Evolutionary conservation across 139 green algal genomes (phyloP).

Genomic region (Parachlorella kessleri): DNA sequence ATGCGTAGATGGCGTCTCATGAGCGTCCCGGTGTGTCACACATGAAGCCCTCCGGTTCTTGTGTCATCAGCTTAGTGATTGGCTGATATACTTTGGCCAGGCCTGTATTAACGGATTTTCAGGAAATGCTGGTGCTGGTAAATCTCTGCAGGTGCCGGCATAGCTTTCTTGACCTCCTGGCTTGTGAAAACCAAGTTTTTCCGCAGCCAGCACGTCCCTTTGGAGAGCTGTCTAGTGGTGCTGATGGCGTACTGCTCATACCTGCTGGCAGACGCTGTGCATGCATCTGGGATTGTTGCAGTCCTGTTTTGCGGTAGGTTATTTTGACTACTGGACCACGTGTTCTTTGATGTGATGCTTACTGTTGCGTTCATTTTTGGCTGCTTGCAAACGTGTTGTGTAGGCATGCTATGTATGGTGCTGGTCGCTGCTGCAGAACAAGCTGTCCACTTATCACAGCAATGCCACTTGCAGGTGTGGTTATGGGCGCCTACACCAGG

Average conservation of each 20-base stretch:
- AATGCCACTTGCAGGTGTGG: background rate
- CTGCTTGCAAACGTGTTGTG: no score
- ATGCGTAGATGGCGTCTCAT: no score
- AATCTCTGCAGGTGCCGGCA: slow-evolving; percentile 41
- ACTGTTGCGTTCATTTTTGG: no score
- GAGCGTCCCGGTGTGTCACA: no score
- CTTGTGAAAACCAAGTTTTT: slow-evolving; percentile 39
- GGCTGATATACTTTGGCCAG: no score
- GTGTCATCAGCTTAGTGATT: no score
- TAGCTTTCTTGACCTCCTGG: slow-evolving; percentile 49
- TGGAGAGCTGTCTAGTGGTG: slow-evolving; percentile 55
- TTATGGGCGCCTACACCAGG: background rate
- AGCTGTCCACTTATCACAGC: no score
- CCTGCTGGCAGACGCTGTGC: slow-evolving; percentile 60
- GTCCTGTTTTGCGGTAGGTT: slow-evolving; percentile 70
- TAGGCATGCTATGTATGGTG: slow-evolving; percentile 44
- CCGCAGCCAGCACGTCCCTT: slow-evolving; percentile 17
- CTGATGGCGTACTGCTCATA: slow-evolving; percentile 59
- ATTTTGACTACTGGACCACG: no score
- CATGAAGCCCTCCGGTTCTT: no score
- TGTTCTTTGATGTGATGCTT: no score
- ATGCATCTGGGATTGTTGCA: slow-evolving; percentile 71
- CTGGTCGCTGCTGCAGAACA: slow-evolving; percentile 16
- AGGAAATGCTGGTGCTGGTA: no score
- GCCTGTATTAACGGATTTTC: no score